These are phyloP conservation scores for Sporisorium graminicola DNA, from an alignment of 1,284 basidiomycete species.

Conservation along the genomic window DNA sequence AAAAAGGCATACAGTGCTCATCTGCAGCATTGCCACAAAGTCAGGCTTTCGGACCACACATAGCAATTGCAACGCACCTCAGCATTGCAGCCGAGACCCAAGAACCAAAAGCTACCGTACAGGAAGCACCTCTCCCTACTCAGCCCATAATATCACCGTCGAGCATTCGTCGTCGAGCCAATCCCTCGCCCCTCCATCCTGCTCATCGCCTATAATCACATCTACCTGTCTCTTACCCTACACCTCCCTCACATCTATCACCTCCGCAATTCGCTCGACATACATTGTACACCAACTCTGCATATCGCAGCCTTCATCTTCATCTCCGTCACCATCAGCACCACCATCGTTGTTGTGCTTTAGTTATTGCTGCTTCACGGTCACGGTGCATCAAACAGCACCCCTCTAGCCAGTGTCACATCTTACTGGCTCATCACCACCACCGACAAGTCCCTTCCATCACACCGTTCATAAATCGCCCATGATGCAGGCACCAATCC, in stretches of 20 bases:
- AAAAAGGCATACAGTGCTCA: conserved; percentile 18
- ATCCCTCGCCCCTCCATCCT: background rate
- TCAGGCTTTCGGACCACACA: conserved; percentile 18
- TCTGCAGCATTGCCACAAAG: conserved; percentile 32
- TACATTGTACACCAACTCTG: background rate
- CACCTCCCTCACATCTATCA: conserved; percentile 14
- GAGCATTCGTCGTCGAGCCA: background rate
- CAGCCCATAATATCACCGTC: conserved; percentile 19
- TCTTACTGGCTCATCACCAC: background rate
- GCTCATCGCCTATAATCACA: conserved; percentile 34
- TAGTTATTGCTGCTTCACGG: background rate
- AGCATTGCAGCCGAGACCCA: conserved; percentile 8
- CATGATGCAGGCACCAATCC: conserved; percentile 56
- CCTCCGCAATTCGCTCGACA: conserved; percentile 18
- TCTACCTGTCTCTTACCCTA: background rate
- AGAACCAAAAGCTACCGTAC: conserved; percentile 44
- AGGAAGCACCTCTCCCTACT: conserved; percentile 31
- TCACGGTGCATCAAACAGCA: background rate
- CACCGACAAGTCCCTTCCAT: background rate
- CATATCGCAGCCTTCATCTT: background rate
- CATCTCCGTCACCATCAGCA: background rate
- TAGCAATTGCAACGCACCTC: background rate
- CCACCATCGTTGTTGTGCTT: background rate
- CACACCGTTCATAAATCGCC: conserved; percentile 7
- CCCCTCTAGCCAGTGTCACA: background rate